These are phyloP conservation scores for Balansia obtecta DNA, from an alignment of 2,329 filamentous ascomycete genomes.

Conservation along the genomic window DNA sequence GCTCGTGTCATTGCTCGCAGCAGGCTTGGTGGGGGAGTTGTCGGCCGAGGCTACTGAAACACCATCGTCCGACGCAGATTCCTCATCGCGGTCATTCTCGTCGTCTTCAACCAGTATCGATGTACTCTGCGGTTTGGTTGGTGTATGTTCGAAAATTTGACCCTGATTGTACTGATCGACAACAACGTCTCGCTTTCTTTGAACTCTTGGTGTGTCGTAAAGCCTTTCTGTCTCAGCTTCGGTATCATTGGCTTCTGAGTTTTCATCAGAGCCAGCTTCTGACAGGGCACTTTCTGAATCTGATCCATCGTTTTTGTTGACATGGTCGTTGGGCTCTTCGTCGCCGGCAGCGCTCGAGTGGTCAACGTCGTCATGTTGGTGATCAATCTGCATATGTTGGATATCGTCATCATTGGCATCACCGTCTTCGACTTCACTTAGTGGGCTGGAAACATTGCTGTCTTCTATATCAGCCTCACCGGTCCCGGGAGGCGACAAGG, in stretches of 20 bases:
- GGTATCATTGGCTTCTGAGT: conserved; percentile 45
- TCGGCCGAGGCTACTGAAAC: conserved; percentile 24
- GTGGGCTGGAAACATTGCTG: conserved; percentile 73
- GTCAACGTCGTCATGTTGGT: conserved; percentile 19
- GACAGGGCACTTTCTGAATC: conserved; percentile 44
- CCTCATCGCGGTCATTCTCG: conserved; percentile 25
- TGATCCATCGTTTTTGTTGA: conserved; percentile 19
- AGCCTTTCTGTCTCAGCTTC: conserved; percentile 93
- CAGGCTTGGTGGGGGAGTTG: conserved; percentile 23
- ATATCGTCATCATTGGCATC: conserved; percentile 57
- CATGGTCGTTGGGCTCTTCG: conserved; percentile 10
- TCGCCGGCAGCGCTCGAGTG: conserved; percentile 16
- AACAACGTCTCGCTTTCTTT: conserved; percentile 49
- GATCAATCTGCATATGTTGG: conserved; percentile 42
- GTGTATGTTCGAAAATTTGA: conserved; percentile 50
- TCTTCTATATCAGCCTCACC: conserved; percentile 40
- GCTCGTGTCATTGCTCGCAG: conserved; percentile 14
- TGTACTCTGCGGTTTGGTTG: conserved; percentile 60
- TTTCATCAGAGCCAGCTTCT: conserved; percentile 32
- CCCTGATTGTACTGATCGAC: conserved; percentile 42
- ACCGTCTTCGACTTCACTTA: conserved; percentile 83
- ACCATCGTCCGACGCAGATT: conserved; percentile 27
- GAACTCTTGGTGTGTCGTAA: conserved; percentile 70
- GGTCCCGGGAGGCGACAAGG: conserved; percentile 29
- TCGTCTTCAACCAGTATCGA: conserved; percentile 14